Conservation (phyloP, 2,329 filamentous ascomycete species). For the Alternaria solani region DNA sequence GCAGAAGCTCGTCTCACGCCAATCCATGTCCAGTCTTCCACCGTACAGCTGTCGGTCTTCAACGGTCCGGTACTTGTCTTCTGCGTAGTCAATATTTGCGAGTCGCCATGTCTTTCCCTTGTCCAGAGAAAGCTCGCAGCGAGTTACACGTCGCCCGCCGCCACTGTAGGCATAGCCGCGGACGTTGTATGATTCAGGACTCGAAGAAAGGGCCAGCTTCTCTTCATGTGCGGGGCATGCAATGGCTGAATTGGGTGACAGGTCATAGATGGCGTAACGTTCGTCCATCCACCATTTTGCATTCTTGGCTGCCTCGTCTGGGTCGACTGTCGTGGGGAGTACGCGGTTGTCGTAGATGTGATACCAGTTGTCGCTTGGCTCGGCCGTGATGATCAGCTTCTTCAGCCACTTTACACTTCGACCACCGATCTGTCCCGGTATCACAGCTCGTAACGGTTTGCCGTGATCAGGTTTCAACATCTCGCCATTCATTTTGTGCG, state of each 20-base stretch:
- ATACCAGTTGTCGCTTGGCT: constrained; percentile 91
- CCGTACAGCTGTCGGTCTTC: constrained; percentile 74
- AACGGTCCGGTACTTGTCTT: constrained; percentile 79
- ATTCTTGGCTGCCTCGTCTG: constrained; percentile 78
- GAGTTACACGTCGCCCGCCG: constrained; percentile 81
- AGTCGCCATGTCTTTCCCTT: constrained; percentile 82
- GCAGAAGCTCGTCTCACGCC: constrained; percentile 83
- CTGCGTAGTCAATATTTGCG: constrained; percentile 79
- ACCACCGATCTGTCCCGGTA: constrained; percentile 91
- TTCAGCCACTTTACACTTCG: constrained; percentile 94
- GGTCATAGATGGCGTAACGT: constrained; percentile 89
- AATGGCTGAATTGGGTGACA: constrained; percentile 85
- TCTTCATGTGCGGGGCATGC: constrained; percentile 84
- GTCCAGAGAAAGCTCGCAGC: constrained; percentile 84
- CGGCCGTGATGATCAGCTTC: constrained; percentile 77
- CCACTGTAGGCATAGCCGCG: constrained; percentile 89
- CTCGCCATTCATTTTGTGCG: constrained; percentile 91
- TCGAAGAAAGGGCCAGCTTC: constrained; percentile 60
- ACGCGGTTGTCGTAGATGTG: constrained; percentile 95
- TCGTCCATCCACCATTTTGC: constrained; percentile 87
- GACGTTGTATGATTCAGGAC: constrained; percentile 66
- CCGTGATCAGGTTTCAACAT: constrained; percentile 83
- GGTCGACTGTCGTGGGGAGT: constrained; percentile 83
- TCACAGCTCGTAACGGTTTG: constrained; percentile 80
- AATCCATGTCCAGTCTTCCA: constrained; percentile 79